phyloP scores from a whole-genome alignment of 805 yeast genomes.

The Wilhelminamyces savonicus region DNA sequence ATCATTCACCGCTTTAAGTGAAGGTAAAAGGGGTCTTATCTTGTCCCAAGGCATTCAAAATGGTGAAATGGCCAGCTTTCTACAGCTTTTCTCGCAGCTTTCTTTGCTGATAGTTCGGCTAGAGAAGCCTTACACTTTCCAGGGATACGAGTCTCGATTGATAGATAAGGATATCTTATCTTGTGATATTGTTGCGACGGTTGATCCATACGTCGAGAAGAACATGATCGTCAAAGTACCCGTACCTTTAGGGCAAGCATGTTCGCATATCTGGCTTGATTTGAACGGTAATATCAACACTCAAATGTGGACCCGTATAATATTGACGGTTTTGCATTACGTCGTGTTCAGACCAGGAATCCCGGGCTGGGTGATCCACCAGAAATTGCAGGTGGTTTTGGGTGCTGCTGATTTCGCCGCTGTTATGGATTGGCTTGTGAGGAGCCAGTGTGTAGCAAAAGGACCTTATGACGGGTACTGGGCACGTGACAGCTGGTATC shows the following conservation, averaged over 20 bases:
- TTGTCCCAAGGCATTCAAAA: conserved; percentile 53
- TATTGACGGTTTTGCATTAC: conserved; percentile 37
- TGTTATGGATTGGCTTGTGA: conserved; percentile 35
- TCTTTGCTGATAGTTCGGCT: conserved; percentile 22
- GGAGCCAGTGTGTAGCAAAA: conserved; percentile 27
- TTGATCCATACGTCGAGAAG: conserved; percentile 4
- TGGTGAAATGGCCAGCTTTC: conserved; percentile 55
- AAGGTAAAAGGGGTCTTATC: conserved; percentile 46
- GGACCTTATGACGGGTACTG: conserved; percentile 36
- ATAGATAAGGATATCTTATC: conserved; percentile 63
- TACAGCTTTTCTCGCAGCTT: conserved; percentile 44
- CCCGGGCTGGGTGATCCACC: conserved; percentile 13
- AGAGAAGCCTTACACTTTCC: conserved; percentile 46
- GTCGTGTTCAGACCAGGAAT: conserved; percentile 34
- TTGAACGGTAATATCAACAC: conserved; percentile 53
- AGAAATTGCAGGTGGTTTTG: conserved; percentile 22
- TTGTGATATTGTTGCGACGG: conserved; percentile 50
- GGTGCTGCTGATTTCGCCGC: conserved; percentile 20
- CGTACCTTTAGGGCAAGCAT: conserved; percentile 56
- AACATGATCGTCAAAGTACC: conserved; percentile 18
- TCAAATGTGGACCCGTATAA: conserved; percentile 53
- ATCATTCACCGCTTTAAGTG: conserved; percentile 33
- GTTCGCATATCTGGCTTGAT: conserved; percentile 70
- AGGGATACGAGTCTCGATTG: conserved; percentile 70
- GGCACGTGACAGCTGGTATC: conserved; percentile 43